These are phyloP conservation scores for Juglanconis oblonga DNA, from an alignment of 2,329 filamentous ascomycete species.

Conservation along the genomic window DNA sequence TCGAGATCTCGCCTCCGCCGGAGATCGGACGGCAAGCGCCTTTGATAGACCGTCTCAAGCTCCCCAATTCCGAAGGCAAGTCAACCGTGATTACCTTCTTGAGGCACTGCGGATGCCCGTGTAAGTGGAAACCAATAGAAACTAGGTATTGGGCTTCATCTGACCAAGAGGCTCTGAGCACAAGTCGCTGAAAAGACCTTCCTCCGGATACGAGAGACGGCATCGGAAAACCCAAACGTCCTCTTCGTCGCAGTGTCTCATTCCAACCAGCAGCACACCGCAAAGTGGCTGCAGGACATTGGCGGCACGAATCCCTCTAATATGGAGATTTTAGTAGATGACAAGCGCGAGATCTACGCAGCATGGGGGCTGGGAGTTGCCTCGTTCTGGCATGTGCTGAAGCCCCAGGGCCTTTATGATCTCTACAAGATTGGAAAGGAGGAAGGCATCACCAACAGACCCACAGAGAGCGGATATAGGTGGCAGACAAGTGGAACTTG, in stretches of 20 bases:
- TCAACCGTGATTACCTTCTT: conserved; percentile 65
- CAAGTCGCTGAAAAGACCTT: conserved; percentile 66
- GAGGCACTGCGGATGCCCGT: conserved; percentile 71
- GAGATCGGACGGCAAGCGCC: conserved; percentile 55
- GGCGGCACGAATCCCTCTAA: conserved; percentile 50
- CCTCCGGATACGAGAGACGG: conserved; percentile 49
- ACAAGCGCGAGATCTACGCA: conserved; percentile 57
- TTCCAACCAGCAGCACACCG: conserved; percentile 49
- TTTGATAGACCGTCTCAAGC: conserved; percentile 37
- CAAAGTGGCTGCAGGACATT: conserved; percentile 56
- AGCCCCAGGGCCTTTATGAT: conserved; percentile 52
- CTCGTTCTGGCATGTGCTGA: conserved; percentile 61
- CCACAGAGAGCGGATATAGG: conserved; percentile 62
- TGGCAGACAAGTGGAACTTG: conserved; percentile 70
- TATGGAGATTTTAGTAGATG: conserved; percentile 58
- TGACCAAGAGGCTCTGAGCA: not conserved
- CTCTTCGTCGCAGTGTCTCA: conserved; percentile 64
- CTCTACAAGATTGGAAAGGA: conserved; percentile 55
- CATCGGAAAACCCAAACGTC: conserved; percentile 44
- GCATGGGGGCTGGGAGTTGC: conserved; percentile 64
- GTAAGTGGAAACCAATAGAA: conserved; percentile 41
- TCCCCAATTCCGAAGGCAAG: conserved; percentile 50
- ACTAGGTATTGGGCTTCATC: not conserved
- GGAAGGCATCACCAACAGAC: conserved; percentile 64
- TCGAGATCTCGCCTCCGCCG: conserved; percentile 43